These are phyloP conservation scores for Hypoxylon sp. DNA, from an alignment of 2,329 filamentous ascomycete genomes.

Conservation along the genomic window DNA sequence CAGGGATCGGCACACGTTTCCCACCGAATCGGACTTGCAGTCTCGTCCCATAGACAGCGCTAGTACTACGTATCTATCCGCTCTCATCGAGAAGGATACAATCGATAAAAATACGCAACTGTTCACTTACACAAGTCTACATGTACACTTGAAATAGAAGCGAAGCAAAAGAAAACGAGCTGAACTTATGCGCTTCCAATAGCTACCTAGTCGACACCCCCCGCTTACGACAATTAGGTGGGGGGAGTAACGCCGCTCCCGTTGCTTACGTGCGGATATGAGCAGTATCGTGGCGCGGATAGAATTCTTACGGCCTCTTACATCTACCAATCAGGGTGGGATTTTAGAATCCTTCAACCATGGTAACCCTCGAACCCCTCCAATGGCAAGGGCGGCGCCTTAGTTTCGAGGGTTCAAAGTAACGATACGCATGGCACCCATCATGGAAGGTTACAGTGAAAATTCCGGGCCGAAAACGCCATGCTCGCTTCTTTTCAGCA, in stretches of 20 bases:
- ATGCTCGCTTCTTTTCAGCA: constrained; percentile 9
- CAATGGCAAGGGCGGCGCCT: neutral
- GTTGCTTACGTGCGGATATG: constrained; percentile 3
- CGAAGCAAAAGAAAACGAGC: neutral
- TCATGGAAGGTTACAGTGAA: constrained; percentile 20
- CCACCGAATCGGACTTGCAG: neutral
- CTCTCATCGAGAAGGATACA: neutral
- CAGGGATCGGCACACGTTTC: neutral
- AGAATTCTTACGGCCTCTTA: constrained; percentile 8
- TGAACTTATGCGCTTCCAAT: neutral
- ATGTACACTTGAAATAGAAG: neutral
- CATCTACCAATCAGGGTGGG: constrained; percentile 9
- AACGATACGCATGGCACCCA: neutral
- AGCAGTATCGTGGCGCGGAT: neutral
- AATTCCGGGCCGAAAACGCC: constrained; percentile 12
- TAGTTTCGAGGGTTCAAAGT: neutral
- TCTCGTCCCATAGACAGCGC: neutral
- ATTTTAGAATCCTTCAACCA: constrained; percentile 6
- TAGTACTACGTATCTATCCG: neutral
- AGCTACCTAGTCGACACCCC: neutral
- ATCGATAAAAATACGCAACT: neutral
- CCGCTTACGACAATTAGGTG: neutral
- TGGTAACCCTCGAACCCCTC: constrained; percentile 14
- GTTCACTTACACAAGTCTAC: neutral
- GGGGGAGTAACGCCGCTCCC: neutral